A percentile compares a stretch with the other conserved stretches of the same genome.
These are phyloP conservation scores for Endocarpon pusillum DNA, from an alignment of 495 filamentous ascomycete genomes.

Conservation along the genomic window DNA sequence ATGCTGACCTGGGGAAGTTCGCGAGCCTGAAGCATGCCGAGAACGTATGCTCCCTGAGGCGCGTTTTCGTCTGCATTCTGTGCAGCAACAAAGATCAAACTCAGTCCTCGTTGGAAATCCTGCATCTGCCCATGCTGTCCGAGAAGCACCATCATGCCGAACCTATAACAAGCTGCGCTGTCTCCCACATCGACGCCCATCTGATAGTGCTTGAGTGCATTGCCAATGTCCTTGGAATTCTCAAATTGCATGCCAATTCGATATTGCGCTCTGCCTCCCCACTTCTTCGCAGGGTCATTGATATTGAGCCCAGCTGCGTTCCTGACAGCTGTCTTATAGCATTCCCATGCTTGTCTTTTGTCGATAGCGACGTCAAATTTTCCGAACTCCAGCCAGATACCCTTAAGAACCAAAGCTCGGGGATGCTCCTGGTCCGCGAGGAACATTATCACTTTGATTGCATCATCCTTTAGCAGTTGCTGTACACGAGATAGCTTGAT, in stretches of 20 bases:
- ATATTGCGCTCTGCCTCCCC: conserved; percentile 90
- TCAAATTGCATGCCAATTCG: conserved; percentile 98
- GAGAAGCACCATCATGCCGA: conserved; percentile 94
- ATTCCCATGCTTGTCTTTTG: conserved; percentile 82
- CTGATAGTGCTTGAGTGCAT: conserved; percentile 79
- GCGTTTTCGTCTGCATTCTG: conserved; percentile 91
- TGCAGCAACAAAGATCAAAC: conserved; percentile 67
- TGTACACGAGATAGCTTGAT: conserved; percentile 70
- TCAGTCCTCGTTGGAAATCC: conserved; percentile 59
- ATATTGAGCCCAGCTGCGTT: too few relatives aligned
- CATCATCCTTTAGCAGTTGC: conserved; percentile 72
- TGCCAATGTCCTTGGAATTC: conserved; percentile 73
- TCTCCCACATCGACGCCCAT: conserved; percentile 60
- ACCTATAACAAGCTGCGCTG: conserved; percentile 83
- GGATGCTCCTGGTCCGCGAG: conserved; percentile 83
- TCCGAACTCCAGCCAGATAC: conserved; percentile 96
- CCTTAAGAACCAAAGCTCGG: conserved; percentile 83
- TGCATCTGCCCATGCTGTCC: conserved; percentile 81
- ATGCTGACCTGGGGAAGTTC: conserved; percentile 78
- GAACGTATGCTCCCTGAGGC: conserved; percentile 82
- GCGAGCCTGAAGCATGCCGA: conserved; percentile 82
- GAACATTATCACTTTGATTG: conserved; percentile 79
- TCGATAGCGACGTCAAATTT: conserved; percentile 80
- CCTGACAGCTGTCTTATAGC: conserved; percentile 70
- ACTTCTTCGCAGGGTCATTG: conserved; percentile 73